Evolutionary conservation across 2,329 filamentous ascomycete genomes (phyloP).

Genomic region (Penicillium freii): DNA sequence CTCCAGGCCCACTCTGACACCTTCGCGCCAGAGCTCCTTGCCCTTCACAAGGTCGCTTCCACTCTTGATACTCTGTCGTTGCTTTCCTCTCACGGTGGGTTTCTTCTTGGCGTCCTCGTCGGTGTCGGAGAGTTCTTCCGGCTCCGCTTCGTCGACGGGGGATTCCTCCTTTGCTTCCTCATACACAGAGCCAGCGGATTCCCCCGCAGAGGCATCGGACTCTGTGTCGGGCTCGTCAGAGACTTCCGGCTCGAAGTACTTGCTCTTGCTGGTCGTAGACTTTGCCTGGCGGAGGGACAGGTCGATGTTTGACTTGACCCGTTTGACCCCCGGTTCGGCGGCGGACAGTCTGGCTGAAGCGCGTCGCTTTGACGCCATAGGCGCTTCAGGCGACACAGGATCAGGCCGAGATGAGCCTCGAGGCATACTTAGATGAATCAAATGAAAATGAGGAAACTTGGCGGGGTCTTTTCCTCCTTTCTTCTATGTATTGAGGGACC

Average conservation of each 20-base stretch:
- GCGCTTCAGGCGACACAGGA: constrained; percentile 32
- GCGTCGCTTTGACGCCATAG: constrained; percentile 36
- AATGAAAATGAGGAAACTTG: neutral
- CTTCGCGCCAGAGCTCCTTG: constrained; percentile 57
- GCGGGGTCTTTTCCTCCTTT: neutral
- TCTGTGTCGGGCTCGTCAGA: constrained; percentile 35
- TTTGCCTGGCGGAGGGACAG: constrained; percentile 23
- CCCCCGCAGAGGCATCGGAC: constrained; percentile 72
- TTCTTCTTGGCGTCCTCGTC: constrained; percentile 11
- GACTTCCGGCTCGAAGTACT: constrained; percentile 49
- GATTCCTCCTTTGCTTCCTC: constrained; percentile 16
- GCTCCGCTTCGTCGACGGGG: constrained; percentile 13
- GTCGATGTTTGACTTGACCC: constrained; percentile 30
- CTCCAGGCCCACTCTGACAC: constrained; percentile 54
- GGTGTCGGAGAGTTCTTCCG: constrained; percentile 21
- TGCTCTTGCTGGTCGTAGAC: constrained; percentile 50
- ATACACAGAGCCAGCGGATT: constrained; percentile 58
- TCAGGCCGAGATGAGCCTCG: constrained; percentile 40
- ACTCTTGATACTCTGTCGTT: constrained; percentile 1
- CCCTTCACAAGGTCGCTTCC: constrained; percentile 30
- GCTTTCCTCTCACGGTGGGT: constrained; percentile 7
- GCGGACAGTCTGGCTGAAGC: constrained; percentile 33
- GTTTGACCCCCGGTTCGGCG: constrained; percentile 31
- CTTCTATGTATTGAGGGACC: neutral
- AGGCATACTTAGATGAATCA: constrained; percentile 29